A percentile compares a stretch with the other conserved stretches of the same genome.
phyloP scores from a whole-genome alignment of 2,329 filamentous ascomycete species.

The Aureobasidium sp. region DNA sequence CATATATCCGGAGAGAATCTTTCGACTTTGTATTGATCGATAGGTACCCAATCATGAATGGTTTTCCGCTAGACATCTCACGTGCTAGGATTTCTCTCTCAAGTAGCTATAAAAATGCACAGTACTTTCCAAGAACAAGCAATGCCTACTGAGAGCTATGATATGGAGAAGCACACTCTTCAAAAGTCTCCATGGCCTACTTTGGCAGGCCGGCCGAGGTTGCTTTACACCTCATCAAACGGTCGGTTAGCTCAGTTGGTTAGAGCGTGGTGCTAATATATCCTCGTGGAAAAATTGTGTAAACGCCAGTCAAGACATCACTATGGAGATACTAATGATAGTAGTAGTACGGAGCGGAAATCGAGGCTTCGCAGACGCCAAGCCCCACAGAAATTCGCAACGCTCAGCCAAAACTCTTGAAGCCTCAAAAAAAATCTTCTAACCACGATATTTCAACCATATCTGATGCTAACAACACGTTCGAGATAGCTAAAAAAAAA shows the following conservation, averaged over 20 bases:
- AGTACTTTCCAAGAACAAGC: neutral
- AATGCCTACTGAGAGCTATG: neutral
- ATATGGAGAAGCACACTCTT: neutral
- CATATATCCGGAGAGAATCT: neutral
- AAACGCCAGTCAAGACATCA: too few relatives aligned
- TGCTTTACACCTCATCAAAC: neutral
- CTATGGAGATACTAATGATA: too few relatives aligned
- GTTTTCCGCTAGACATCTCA: neutral
- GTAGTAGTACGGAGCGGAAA: too few relatives aligned
- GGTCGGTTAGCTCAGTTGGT: slow-evolving; percentile 3
- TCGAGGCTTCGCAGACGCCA: neutral
- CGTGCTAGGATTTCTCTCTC: neutral
- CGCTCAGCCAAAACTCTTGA: neutral
- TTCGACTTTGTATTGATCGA: too few relatives aligned
- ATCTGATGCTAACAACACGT: too few relatives aligned
- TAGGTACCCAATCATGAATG: neutral
- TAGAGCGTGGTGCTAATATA: slow-evolving; percentile 5
- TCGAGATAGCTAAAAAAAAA: too few relatives aligned
- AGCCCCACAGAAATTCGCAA: neutral
- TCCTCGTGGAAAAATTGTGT: too few relatives aligned
- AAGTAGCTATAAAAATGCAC: neutral
- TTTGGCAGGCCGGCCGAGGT: neutral
- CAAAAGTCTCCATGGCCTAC: neutral
- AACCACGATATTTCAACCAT: neutral
- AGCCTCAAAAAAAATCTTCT: neutral